Conservation (phyloP, 331 rosid species). For the Saraca asoca region DNA sequence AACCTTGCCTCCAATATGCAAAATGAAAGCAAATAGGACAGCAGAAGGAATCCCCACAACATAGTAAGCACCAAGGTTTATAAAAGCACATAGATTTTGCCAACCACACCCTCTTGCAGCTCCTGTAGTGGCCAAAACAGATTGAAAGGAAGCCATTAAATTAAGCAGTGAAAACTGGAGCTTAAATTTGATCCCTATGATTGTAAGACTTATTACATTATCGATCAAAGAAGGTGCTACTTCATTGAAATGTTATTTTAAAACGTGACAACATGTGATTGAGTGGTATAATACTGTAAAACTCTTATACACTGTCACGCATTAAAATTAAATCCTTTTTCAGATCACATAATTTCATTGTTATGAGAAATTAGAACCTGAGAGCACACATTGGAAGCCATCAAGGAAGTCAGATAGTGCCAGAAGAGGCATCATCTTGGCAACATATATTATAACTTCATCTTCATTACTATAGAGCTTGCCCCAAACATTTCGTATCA, state of each 20-base stretch:
- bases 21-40: conserved; percentile 50
- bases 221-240: no score
- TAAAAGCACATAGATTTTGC: conserved; percentile 65
- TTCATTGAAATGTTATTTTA: no score
- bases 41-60: conserved; percentile 65
- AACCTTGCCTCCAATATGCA: conserved; percentile 61
- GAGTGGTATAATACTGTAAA: no score
- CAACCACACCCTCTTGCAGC: conserved; percentile 80
- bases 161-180: neutral
- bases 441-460: conserved; percentile 52
- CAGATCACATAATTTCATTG: neutral
- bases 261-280: no score
- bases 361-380: conserved; percentile 45
- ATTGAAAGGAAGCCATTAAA: conserved; percentile 1
- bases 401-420: conserved; percentile 62
- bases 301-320: no score
- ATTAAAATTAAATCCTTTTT: no score
- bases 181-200: no score
- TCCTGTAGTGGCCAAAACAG: conserved; percentile 37
- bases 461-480: conserved; percentile 53
- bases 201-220: no score
- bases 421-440: conserved; percentile 58
- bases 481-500: conserved; percentile 52
- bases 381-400: conserved; percentile 68
- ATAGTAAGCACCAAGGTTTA: conserved; percentile 69